Conservation (phyloP, 768 basidiomycete species). For the Roridomyces roridus region DNA sequence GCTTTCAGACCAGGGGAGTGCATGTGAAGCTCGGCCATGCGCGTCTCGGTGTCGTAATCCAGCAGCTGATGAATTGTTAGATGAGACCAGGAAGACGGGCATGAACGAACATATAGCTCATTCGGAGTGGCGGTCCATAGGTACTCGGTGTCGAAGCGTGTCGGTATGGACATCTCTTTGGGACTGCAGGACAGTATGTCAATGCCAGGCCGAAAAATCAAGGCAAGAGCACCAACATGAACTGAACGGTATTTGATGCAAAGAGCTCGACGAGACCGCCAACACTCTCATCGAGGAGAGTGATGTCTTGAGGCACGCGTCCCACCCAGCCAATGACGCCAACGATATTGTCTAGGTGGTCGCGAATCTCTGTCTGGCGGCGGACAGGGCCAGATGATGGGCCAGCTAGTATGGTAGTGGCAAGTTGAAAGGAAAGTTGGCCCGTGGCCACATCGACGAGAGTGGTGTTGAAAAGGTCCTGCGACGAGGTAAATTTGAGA, state of each 20-base stretch:
- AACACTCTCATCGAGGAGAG: conserved; percentile 56
- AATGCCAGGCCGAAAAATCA: background rate
- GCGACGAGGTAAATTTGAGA: conserved; percentile 61
- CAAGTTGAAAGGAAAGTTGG: conserved; percentile 52
- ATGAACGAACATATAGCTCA: conserved; percentile 52
- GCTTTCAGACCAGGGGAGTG: conserved; percentile 54
- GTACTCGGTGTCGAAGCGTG: conserved; percentile 66
- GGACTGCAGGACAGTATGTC: conserved; percentile 41
- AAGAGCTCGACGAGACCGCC: conserved; percentile 61
- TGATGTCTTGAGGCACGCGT: conserved; percentile 55
- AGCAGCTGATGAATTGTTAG: conserved; percentile 45
- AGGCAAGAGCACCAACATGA: conserved; percentile 49
- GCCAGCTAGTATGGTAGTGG: conserved; percentile 35
- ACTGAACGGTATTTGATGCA: conserved; percentile 58
- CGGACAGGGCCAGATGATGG: conserved; percentile 36
- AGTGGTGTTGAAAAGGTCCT: conserved; percentile 62
- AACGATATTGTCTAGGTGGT: conserved; percentile 40
- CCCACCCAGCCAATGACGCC: conserved; percentile 62
- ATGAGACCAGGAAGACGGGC: conserved; percentile 1
- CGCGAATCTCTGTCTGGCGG: conserved; percentile 35
- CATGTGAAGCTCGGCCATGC: conserved; percentile 38
- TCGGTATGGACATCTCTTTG: conserved; percentile 65
- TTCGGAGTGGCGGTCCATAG: conserved; percentile 65
- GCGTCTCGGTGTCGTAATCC: conserved; percentile 56
- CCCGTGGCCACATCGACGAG: conserved; percentile 62